Evolutionary conservation across 2,329 filamentous ascomycete genomes (phyloP).

Genomic region (Exophiala bonariae): DNA sequence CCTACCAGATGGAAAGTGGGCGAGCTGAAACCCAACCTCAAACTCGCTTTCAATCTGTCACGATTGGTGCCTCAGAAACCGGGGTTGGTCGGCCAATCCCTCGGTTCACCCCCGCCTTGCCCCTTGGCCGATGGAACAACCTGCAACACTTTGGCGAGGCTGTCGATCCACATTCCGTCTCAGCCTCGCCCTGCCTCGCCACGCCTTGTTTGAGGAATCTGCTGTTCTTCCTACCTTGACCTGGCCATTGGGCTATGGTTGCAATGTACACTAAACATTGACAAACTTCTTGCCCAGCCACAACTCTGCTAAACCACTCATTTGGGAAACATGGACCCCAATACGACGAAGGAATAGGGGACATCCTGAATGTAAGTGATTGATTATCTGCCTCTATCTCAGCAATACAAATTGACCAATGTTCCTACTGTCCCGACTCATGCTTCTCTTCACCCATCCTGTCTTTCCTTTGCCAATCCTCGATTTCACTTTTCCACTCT

Average conservation of each 20-base stretch:
- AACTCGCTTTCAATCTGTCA: conserved; percentile 14
- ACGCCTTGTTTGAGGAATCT: conserved; percentile 12
- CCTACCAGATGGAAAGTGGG: background rate
- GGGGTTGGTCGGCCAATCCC: conserved; percentile 5
- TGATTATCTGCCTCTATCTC: background rate
- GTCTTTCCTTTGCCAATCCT: background rate
- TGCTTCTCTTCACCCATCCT: conserved; percentile 2
- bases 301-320: too few relatives aligned
- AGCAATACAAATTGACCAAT: background rate
- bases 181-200: conserved; percentile 8
- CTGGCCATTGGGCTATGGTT: conserved; percentile 15
- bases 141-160: conserved; percentile 19
- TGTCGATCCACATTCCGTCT: conserved; percentile 6
- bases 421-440: background rate
- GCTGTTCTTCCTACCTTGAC: background rate
- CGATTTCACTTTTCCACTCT: conserved; percentile 6
- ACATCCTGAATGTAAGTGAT: too few relatives aligned
- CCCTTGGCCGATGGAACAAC: conserved; percentile 10
- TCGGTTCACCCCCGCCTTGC: conserved; percentile 2
- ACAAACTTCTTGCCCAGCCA: background rate
- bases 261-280: background rate
- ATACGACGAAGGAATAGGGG: too few relatives aligned
- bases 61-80: conserved; percentile 14
- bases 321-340: background rate
- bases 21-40: conserved; percentile 15